Conservation (phyloP, 495 filamentous ascomycete genomes). For the Aspergillus mulundensis region DNA sequence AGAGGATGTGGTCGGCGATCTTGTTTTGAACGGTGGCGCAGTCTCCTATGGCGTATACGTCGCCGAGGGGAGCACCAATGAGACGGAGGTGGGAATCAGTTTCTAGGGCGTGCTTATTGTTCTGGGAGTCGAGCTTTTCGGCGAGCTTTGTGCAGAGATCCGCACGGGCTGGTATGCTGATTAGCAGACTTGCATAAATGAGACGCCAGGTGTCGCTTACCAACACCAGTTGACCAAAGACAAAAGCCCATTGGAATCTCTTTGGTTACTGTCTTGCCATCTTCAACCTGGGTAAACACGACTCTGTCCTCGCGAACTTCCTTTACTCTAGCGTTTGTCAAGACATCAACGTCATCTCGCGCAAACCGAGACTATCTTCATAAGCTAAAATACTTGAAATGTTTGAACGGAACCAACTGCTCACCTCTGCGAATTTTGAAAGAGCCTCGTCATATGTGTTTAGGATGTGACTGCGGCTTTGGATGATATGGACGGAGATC, state of each 20-base stretch:
- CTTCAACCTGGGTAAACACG: slow-evolving; percentile 77
- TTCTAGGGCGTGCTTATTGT: slow-evolving; percentile 87
- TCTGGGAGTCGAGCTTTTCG: slow-evolving; percentile 69
- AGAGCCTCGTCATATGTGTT: slow-evolving; percentile 98
- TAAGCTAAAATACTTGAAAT: slow-evolving; percentile 2
- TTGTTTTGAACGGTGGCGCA: slow-evolving; percentile 97
- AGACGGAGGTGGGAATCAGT: slow-evolving; percentile 93
- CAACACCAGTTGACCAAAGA: slow-evolving; percentile 94
- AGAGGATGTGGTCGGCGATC: slow-evolving; percentile 76
- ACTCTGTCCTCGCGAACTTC: slow-evolving; percentile 81
- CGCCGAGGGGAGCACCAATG: slow-evolving; percentile 85
- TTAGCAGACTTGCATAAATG: neutral
- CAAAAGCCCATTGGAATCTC: slow-evolving; percentile 96
- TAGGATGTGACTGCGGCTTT: slow-evolving; percentile 87
- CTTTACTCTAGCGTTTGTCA: slow-evolving; percentile 88
- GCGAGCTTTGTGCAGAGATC: slow-evolving; percentile 72
- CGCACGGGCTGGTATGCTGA: slow-evolving; percentile 59
- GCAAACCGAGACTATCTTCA: slow-evolving; percentile 59
- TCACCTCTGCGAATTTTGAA: slow-evolving; percentile 82
- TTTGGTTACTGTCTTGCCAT: slow-evolving; percentile 74
- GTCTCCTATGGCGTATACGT: slow-evolving; percentile 97
- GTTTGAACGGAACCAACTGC: neutral
- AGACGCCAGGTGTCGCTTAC: slow-evolving; percentile 25
- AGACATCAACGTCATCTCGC: slow-evolving; percentile 83
- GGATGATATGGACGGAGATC: slow-evolving; percentile 95